phyloP scores from a whole-genome alignment of 371 early-diverging fungal species.

The Mucor indicus region DNA sequence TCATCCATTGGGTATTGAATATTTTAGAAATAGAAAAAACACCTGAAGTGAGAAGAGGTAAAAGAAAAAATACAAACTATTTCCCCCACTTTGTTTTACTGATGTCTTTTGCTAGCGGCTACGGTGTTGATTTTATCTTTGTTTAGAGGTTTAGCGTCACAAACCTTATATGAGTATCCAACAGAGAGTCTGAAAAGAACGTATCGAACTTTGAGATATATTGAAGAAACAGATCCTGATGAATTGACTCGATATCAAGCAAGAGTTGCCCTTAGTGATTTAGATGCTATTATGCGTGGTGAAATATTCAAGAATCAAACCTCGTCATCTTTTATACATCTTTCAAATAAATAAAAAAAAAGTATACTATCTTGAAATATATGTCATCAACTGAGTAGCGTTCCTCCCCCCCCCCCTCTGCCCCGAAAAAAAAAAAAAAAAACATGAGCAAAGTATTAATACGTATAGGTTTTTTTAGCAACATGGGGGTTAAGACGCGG shows the following conservation, averaged over 20 bases:
- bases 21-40: slow-evolving; percentile 64
- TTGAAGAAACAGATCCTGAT: slow-evolving; percentile 66
- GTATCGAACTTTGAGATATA: slow-evolving; percentile 56
- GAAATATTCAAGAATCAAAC: slow-evolving; percentile 39
- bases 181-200: slow-evolving; percentile 54
- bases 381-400: too few relatives aligned
- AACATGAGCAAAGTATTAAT: too few relatives aligned
- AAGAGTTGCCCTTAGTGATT: slow-evolving; percentile 58
- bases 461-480: too few relatives aligned
- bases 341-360: too few relatives aligned
- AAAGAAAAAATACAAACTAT: background rate
- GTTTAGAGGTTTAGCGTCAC: slow-evolving; percentile 63
- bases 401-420: too few relatives aligned
- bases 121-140: slow-evolving; percentile 65
- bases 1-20: slow-evolving; percentile 63
- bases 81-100: background rate
- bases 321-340: too few relatives aligned
- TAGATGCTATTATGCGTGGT: slow-evolving; percentile 56
- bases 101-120: slow-evolving; percentile 42
- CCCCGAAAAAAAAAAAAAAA: too few relatives aligned
- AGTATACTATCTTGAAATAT: too few relatives aligned
- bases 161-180: slow-evolving; percentile 58
- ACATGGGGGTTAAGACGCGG: too few relatives aligned
- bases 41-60: slow-evolving; percentile 65
- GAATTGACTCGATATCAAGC: slow-evolving; percentile 67